Conservation (phyloP, 2,329 filamentous ascomycete species). For the Pseudogymnoascus sp. region DNA sequence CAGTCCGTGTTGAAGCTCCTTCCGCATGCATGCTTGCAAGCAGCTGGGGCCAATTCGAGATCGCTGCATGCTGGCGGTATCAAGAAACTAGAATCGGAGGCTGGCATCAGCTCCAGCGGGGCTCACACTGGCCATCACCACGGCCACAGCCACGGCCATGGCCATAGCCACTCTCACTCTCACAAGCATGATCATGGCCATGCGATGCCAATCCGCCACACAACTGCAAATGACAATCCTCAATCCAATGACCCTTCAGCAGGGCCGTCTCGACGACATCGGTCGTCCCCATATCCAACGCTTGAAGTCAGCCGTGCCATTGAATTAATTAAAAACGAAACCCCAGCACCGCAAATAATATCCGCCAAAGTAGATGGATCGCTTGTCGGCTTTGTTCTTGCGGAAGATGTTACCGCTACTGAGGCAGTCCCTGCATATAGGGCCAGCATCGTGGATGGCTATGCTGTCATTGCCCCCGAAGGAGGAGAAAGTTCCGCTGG, state of each 20-base stretch:
- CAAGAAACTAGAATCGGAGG: slow-evolving; percentile 75
- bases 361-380: slow-evolving; percentile 52
- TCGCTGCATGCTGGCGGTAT: slow-evolving; percentile 71
- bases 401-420: slow-evolving; percentile 68
- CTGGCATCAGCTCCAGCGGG: slow-evolving; percentile 44
- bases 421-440: slow-evolving; percentile 89
- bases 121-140: slow-evolving; percentile 21
- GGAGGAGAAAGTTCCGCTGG: slow-evolving; percentile 60
- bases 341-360: slow-evolving; percentile 52
- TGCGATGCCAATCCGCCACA: slow-evolving; percentile 61
- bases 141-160: slow-evolving; percentile 30
- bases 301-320: slow-evolving; percentile 77
- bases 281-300: slow-evolving; percentile 89
- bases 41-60: slow-evolving; percentile 74
- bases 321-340: slow-evolving; percentile 60
- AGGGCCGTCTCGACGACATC: slow-evolving; percentile 61
- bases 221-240: slow-evolving; percentile 48
- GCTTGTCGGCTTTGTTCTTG: slow-evolving; percentile 70
- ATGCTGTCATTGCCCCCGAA: slow-evolving; percentile 66
- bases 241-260: slow-evolving; percentile 53
- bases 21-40: slow-evolving; percentile 89
- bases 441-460: slow-evolving; percentile 95
- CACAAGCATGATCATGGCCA: slow-evolving; percentile 62
- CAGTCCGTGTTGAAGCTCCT: slow-evolving; percentile 82
- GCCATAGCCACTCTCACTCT: slow-evolving; percentile 47